Evolutionary conservation across 805 yeast species (phyloP).

Genomic region (Wickerhamomyces kurtzmanii): DNA sequence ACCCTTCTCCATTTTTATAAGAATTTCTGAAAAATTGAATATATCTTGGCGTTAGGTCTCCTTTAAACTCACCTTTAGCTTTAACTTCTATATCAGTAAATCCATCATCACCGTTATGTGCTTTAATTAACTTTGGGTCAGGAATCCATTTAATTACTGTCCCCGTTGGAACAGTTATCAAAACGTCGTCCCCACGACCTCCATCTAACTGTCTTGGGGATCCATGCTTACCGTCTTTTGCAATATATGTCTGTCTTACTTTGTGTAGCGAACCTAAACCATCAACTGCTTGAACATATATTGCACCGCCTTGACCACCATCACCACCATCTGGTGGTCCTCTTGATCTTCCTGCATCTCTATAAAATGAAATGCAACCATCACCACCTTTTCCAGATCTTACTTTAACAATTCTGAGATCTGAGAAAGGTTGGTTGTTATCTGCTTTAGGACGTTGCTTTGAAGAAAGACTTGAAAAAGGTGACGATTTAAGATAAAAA

Average conservation of each 20-base stretch:
- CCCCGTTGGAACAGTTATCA: slow-evolving; percentile 87
- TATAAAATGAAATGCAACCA: slow-evolving; percentile 76
- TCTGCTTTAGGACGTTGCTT: slow-evolving; percentile 34
- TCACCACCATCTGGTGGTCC: slow-evolving; percentile 99
- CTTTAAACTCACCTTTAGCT: slow-evolving; percentile 16
- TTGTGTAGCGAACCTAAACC: slow-evolving; percentile 66
- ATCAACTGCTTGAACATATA: slow-evolving; percentile 73
- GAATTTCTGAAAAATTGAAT: slow-evolving; percentile 57
- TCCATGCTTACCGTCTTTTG: slow-evolving; percentile 67
- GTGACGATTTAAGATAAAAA: slow-evolving; percentile 19
- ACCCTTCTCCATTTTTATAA: slow-evolving; percentile 70
- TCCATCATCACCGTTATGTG: slow-evolving; percentile 9
- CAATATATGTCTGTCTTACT: slow-evolving; percentile 56
- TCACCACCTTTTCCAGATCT: slow-evolving; percentile 82
- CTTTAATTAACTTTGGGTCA: slow-evolving; percentile 40
- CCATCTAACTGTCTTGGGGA: slow-evolving; percentile 77
- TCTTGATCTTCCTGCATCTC: slow-evolving; percentile 74
- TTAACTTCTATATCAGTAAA: slow-evolving; percentile 22
- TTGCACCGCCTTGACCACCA: slow-evolving; percentile 89
- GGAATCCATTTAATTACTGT: slow-evolving; percentile 83
- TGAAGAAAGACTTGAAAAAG: slow-evolving; percentile 23
- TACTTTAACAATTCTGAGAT: slow-evolving; percentile 57
- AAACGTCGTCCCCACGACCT: slow-evolving; percentile 66
- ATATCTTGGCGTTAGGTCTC: slow-evolving; percentile 24
- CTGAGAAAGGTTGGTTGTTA: slow-evolving; percentile 37